Base-by-base conservation (phyloP, 1,139 yeast species). In the Candida sanyaensis region DNA sequence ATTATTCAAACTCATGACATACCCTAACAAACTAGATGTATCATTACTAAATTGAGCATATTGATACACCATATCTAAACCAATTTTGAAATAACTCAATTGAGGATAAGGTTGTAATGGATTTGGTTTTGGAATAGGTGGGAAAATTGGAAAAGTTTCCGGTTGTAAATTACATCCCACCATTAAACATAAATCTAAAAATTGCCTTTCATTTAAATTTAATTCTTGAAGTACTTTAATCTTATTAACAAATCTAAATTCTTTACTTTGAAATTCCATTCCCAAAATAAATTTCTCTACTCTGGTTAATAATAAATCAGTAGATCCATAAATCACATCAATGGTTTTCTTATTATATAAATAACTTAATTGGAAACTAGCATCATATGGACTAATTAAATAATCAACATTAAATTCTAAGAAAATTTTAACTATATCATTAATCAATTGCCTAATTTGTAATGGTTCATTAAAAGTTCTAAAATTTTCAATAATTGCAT, bases 81-180 rank as follows among this genome's bases (percentile, higher is more conserved):
- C 79, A 46, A 74, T 61, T 50, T 74, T 74, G 58, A 75, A 72
- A 53, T 72, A 69, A 53, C 74, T 72, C 50, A 73, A 60, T 52
- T 71, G 78, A 17, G 77, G 76, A 48, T 66, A 72, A 13, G 78
- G 78, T 47, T 71, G 76, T 6, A 66, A 57, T 4, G 75, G 76
- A 48, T 70, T 71, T 30, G 78, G 75, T 50, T 73, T 73, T n/a
- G 79, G 78, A 40, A 69, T 59, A 2, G 75, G 77, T 67, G 89
- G 75, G 74, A 80, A 76, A 46, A 73, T 72, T 11, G 81, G 86
- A 52, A 88, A 77, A 1, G 84, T 78, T 30, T 65, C 67, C 10
- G 92, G 92, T 58, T 88, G 93, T 46, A 88, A 72, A 43, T 81
- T 84, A 61, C 90, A 88, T 3, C 97, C 97, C 6, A 86, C 86